These are phyloP conservation scores for Annulohypoxylon moriforme DNA, from an alignment of 495 filamentous ascomycete genomes.

Conservation along the genomic window DNA sequence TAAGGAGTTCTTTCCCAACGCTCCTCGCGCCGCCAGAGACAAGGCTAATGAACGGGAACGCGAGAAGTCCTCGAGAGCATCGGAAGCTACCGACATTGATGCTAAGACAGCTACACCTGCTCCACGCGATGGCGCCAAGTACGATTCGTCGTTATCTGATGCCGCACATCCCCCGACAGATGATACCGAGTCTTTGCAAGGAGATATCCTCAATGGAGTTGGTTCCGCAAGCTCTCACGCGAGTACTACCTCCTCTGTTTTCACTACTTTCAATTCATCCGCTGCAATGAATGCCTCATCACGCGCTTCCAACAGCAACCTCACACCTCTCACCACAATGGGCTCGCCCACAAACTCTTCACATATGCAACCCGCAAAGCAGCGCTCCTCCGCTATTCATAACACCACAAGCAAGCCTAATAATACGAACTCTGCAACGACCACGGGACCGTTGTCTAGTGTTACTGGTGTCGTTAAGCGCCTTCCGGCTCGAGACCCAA, in stretches of 20 bases:
- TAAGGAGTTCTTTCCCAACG: constrained; percentile 90
- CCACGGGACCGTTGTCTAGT: constrained; percentile 34
- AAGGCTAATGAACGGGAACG: constrained; percentile 66
- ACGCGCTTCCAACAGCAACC: constrained; percentile 60
- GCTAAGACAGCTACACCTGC: constrained; percentile 52
- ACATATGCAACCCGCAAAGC: constrained; percentile 52
- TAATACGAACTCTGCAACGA: constrained; percentile 39
- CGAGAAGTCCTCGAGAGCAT: constrained; percentile 48
- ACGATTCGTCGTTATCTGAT: constrained; percentile 55
- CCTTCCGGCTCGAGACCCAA: constrained; percentile 70
- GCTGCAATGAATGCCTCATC: constrained; percentile 62
- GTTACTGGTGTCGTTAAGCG: constrained; percentile 58
- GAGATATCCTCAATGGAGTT: constrained; percentile 71
- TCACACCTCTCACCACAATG: constrained; percentile 80
- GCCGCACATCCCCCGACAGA: constrained; percentile 57
- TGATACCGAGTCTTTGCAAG: constrained; percentile 67
- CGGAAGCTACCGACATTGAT: constrained; percentile 63
- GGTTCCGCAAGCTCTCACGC: constrained; percentile 75
- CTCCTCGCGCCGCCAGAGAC: constrained; percentile 70
- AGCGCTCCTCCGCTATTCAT: constrained; percentile 51
- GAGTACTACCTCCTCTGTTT: constrained; percentile 72
- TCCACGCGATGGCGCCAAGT: constrained; percentile 48
- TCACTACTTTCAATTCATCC: constrained; percentile 66
- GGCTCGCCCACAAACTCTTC: constrained; percentile 79
- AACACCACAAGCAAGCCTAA: constrained; percentile 45